Conservation (phyloP, 179 eudicot species). For the Gypsophila paniculata region DNA sequence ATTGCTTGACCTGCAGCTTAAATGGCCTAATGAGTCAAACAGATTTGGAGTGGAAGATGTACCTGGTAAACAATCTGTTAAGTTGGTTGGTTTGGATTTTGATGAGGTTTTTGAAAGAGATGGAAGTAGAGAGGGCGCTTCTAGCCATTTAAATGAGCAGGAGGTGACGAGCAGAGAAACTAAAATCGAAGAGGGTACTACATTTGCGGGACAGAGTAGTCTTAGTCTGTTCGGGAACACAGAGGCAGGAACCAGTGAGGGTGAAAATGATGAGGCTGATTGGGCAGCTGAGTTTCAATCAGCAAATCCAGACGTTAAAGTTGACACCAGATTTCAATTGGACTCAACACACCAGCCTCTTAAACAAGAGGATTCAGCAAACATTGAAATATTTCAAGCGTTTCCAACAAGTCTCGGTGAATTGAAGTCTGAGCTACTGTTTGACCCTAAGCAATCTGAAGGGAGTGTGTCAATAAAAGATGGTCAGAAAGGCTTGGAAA, state of each 20-base stretch:
- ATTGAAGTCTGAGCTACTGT: conserved; percentile 21
- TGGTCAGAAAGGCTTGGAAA: conserved; percentile 15
- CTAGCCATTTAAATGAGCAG: conserved; percentile 30
- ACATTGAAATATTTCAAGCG: conserved; percentile 22
- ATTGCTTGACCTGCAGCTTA: conserved; percentile 54
- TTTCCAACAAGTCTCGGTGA: conserved; percentile 18
- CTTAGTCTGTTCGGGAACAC: conserved; percentile 37
- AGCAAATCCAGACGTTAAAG: conserved; percentile 38
- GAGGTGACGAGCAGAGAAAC: conserved; percentile 16
- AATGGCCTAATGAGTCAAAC: conserved; percentile 56
- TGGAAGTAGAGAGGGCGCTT: conserved; percentile 22
- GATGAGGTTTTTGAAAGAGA: conserved; percentile 38
- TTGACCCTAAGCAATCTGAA: conserved; percentile 30
- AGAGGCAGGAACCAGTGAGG: conserved; percentile 29
- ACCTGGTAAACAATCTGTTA: conserved; percentile 34
- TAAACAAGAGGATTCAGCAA: conserved; percentile 24
- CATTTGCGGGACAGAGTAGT: conserved; percentile 36
- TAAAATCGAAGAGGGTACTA: conserved; percentile 23
- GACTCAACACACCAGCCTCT: conserved; percentile 38
- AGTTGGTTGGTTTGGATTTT: conserved; percentile 47
- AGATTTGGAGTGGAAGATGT: conserved; percentile 34
- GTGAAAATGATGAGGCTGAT: conserved; percentile 33
- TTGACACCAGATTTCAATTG: conserved; percentile 41
- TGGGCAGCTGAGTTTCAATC: conserved; percentile 80
- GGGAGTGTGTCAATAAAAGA: conserved; percentile 24